Evolutionary conservation across 306 rosid genomes (phyloP), one percentile per base, ranked within the genome.

Genomic region (Crotalaria pallida): DNA sequence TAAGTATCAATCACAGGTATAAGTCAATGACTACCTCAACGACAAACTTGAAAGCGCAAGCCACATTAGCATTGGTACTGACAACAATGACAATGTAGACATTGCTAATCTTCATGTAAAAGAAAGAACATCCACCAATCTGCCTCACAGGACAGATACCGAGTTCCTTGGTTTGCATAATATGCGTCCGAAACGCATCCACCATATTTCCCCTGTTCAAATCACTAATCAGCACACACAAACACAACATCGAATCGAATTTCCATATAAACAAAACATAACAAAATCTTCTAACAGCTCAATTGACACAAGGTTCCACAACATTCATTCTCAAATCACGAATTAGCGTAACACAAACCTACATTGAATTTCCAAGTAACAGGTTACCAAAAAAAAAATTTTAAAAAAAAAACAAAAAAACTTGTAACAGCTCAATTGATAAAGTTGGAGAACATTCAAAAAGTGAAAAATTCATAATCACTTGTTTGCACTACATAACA

Each of bases 61-160:
- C 99, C 58, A 91, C 96, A 78, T 95, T 95, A 23, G 99, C 97
- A 76, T 95, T 95, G 91, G 91, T 89, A 88, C 99, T 89, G 81
- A 95, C 99, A 53, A 95, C 99, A 75, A 91, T 95, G 83, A 88
- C 97, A 36, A 91, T 87, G 85, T 91, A 91, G 72, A 91, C 97
- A 50, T 94, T 94, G 85, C 99, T 95, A 58, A 95, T 87, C 86
- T 95, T 87, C 97, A 89, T 95, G 84, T 95, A 95, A 80, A 87
- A 87, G 89, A 95, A 95, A 62, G 97, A 88, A 81, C 97, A 90
- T 22, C 95, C 96, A 64, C 99, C 96, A 73, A 95, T 91, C 86
- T 95, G 96, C 84, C 96, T 85, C 75, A 95, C 99, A 50, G 99
- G 99, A 81, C 99, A 91, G 7, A 95, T 91, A 33, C 97, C 99